phyloP scores from a whole-genome alignment of 2,329 filamentous ascomycete genomes.

The Paracorniculantispora psalliotae region DNA sequence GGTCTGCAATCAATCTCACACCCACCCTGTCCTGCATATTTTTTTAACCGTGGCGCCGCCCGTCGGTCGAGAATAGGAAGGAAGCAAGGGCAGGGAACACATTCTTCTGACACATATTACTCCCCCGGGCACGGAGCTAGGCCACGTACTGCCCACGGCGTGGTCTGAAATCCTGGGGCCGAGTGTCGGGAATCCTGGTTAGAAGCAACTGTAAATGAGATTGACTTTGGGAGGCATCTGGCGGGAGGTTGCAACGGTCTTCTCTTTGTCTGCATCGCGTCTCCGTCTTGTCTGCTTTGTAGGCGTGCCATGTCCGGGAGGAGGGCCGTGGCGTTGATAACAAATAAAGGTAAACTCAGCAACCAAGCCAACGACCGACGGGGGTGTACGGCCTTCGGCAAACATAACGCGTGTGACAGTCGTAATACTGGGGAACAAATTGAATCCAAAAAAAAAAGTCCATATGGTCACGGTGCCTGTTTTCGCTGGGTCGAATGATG shows the following conservation, averaged over 20 bases:
- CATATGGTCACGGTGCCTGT: not conserved
- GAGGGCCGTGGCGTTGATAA: not conserved
- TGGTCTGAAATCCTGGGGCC: conserved; percentile 1
- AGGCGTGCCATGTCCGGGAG: not conserved
- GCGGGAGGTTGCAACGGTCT: not conserved
- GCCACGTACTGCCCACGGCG: not conserved
- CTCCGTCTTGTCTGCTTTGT: not conserved
- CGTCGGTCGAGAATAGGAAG: not conserved
- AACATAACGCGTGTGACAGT: not conserved
- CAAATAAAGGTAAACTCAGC: not conserved
- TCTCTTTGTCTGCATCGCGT: not conserved
- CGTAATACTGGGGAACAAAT: not conserved
- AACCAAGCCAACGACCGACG: not conserved
- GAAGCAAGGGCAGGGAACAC: not conserved
- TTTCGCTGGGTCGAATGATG: conserved; percentile 8
- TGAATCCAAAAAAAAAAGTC: not conserved
- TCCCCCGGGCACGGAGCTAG: not conserved
- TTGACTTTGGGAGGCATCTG: not conserved
- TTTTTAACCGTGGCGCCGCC: not conserved
- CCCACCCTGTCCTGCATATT: not conserved
- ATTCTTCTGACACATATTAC: conserved; percentile 11
- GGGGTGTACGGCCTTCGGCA: not conserved
- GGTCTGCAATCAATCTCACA: not conserved
- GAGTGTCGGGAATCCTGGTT: not conserved
- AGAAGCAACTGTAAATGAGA: not conserved